Percentiles rank a stretch among this genome's conserved stretches.
Conservation (phyloP, 2,329 filamentous ascomycete genomes). For the Pyrenophora graminea region DNA sequence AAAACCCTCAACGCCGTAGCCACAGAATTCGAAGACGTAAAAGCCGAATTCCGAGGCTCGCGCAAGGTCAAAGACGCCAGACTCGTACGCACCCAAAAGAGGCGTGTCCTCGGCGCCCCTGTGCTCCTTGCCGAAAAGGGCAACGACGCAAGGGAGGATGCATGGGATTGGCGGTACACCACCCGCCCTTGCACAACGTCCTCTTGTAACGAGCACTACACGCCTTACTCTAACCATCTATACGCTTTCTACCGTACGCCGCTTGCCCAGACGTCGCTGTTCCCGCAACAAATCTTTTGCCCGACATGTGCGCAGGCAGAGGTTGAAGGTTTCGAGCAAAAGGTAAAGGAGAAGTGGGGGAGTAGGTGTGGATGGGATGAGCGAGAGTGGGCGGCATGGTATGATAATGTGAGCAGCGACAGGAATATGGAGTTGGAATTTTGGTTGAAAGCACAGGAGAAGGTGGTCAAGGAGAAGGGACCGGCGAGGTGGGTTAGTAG, state of each 20-base stretch:
- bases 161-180: constrained; percentile 36
- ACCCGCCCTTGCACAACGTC: constrained; percentile 32
- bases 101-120: constrained; percentile 17
- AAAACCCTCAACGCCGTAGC: constrained; percentile 37
- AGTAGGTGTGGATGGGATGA: constrained; percentile 27
- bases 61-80: constrained; percentile 14
- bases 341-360: constrained; percentile 26
- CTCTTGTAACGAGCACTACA: constrained; percentile 28
- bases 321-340: constrained; percentile 26
- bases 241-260: constrained; percentile 32
- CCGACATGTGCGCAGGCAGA: constrained; percentile 32
- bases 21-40: constrained; percentile 33
- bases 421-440: constrained; percentile 30
- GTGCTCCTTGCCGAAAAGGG: neutral
- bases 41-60: constrained; percentile 21
- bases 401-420: constrained; percentile 21
- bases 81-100: constrained; percentile 17
- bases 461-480: constrained; percentile 26
- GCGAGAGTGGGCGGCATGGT: constrained; percentile 34
- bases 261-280: constrained; percentile 16
- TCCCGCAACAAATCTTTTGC: constrained; percentile 31
- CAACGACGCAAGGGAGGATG: constrained; percentile 5
- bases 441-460: constrained; percentile 39
- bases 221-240: constrained; percentile 28
- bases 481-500: constrained; percentile 6